Evolutionary conservation across 2,329 filamentous ascomycete species (phyloP), one percentile per base, ranked within the genome.

Genomic region (Ploettnerulaceae sp.): DNA sequence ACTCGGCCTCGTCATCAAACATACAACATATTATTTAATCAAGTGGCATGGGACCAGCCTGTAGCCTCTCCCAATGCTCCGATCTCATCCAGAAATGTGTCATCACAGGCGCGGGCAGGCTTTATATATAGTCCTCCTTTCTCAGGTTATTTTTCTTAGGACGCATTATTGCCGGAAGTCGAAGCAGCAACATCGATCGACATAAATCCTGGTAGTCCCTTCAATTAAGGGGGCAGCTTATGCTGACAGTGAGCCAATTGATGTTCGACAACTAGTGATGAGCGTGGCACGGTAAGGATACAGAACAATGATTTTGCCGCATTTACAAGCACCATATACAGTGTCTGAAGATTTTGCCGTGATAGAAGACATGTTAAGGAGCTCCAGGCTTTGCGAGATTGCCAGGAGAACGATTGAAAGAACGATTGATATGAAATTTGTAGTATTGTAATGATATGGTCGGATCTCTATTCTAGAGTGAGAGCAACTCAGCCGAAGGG

Each of bases 51-150:
- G 35, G 29, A 7, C 47, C 42, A 21, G 45, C 33, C 7, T 33
- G 26, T 7, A 43, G 43, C 14, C 28, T 28, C 35, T 53, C 51
- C 51, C 51, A 53, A 12, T 40, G 35, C 35, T 39, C 40, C 9
- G 42, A 22, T 20, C 44, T 34, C 17, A 24, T 41, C 51, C 43
- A 45, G 32, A 42, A 53, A 12, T 39, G 18, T 32, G 50, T 34
- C 24, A 25, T 42, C 4, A 28, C 51, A n/a, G 48, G 47, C n/a
- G 36, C 37, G 7, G 51, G 51, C 40, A 31, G 28, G 47, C n/a
- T 45, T 48, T 11, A 39, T 36, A 37, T 51, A 53, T 12, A 53
- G 17, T 2, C 47, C 48, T 8, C 51, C 51, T 20, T 53, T 53
- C 4, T n/a, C n/a, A 53, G 20, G 14, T 29, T 25, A 11, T 35